Percentiles rank a stretch among this genome's conserved stretches.
Conservation (phyloP, 179 eudicot genomes). For the Sideroxylon spinosum region DNA sequence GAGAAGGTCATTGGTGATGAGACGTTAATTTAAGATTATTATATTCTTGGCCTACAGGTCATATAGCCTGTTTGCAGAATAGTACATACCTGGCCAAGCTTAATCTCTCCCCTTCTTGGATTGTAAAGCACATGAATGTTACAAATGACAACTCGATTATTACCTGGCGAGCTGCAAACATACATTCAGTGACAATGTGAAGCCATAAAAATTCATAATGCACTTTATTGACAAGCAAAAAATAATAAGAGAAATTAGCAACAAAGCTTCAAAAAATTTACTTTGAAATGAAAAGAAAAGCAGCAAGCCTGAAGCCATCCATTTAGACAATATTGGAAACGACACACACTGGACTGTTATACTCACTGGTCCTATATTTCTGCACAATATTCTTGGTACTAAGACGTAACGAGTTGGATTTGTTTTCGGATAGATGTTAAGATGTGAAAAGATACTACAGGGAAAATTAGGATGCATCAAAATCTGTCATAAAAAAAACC, state of each 20-base stretch:
- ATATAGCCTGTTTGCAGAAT: not conserved
- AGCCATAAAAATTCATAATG: slow-evolving; percentile 1
- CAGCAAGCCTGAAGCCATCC: not conserved
- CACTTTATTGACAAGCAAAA: not conserved
- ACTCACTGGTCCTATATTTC: not conserved
- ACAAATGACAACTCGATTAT: slow-evolving; percentile 71
- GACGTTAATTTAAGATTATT: too few species aligned
- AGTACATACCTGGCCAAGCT: slow-evolving; percentile 86
- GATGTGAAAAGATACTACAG: too few species aligned
- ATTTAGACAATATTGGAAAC: not conserved
- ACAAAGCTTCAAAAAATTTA: not conserved
- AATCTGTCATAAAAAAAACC: too few species aligned
- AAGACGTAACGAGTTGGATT: not conserved
- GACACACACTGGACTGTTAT: not conserved
- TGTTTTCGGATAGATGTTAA: too few species aligned
- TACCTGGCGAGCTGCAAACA: slow-evolving; percentile 52
- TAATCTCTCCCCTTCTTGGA: slow-evolving; percentile 94
- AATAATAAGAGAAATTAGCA: not conserved
- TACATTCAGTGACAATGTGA: slow-evolving; percentile 17
- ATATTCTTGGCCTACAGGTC: too few species aligned
- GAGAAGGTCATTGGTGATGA: too few species aligned
- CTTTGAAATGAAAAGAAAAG: not conserved
- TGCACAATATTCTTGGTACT: not conserved
- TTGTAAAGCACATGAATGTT: slow-evolving; percentile 95
- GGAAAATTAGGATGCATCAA: too few species aligned